phyloP scores from a whole-genome alignment of 83 land plant genomes.

The Larix sibirica region DNA sequence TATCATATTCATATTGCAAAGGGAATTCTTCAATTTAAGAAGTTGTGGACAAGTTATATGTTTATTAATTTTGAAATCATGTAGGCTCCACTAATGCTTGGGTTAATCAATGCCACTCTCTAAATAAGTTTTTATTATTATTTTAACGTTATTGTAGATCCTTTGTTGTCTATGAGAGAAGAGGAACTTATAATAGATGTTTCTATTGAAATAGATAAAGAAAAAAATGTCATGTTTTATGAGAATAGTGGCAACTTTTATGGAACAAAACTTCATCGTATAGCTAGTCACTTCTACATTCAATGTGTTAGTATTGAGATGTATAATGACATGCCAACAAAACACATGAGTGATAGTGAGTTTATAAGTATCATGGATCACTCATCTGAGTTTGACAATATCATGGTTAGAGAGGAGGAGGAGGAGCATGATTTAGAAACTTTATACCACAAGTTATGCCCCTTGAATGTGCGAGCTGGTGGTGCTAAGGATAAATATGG shows the following conservation, averaged over 20 bases:
- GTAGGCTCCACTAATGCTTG: too few relatives aligned
- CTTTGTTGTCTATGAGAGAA: constrained; percentile 71
- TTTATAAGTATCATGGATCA: constrained; percentile 93
- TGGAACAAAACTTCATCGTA: constrained; percentile 96
- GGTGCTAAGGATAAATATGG: constrained; percentile 91
- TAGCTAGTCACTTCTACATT: constrained; percentile 96
- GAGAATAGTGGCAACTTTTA: constrained; percentile 99
- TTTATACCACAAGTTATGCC: constrained; percentile 61
- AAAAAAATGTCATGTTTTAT: constrained; percentile 98
- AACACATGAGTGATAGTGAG: constrained; percentile 98
- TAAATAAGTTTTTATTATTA: too few relatives aligned
- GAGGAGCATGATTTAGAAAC: constrained; percentile 87
- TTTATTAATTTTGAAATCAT: too few relatives aligned
- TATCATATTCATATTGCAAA: too few relatives aligned
- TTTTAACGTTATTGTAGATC: constrained; percentile 50
- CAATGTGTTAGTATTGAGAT: constrained; percentile 97
- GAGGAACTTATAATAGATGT: constrained; percentile 87
- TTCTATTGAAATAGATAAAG: constrained; percentile 90
- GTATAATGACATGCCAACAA: constrained; percentile 95
- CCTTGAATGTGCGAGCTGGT: constrained; percentile 73
- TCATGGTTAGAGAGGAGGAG: constrained; percentile 95
- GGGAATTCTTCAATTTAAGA: too few relatives aligned
- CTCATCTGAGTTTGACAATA: constrained; percentile 97
- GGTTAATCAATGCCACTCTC: too few relatives aligned
- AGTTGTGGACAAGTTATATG: too few relatives aligned